Percentiles rank a stretch among this genome's conserved stretches.
Evolutionary conservation across 108 stramenopile genomes (phyloP).

Genomic region (Licmophora abbreviata): DNA sequence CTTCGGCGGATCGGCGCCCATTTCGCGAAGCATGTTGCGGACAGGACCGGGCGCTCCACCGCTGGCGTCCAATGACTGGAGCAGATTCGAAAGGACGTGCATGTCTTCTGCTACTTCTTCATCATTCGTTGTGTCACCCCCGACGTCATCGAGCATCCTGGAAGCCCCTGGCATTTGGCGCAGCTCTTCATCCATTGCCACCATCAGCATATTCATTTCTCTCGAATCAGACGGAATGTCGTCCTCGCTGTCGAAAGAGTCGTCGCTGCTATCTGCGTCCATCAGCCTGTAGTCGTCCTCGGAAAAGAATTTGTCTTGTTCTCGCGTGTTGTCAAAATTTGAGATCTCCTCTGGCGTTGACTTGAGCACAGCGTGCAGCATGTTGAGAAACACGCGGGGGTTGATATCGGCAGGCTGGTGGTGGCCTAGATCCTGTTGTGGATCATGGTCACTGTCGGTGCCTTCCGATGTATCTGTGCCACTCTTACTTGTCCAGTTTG

Average conservation of each 20-base stretch:
- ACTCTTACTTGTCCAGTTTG: not conserved
- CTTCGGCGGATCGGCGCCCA: constrained; percentile 43
- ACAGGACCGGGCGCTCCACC: constrained; percentile 50
- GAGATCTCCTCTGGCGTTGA: constrained; percentile 11
- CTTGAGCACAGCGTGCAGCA: constrained; percentile 40
- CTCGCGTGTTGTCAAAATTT: not conserved
- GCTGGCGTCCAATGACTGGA: constrained; percentile 55
- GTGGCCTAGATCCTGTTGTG: constrained; percentile 7
- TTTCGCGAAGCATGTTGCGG: constrained; percentile 47
- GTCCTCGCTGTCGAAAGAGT: constrained; percentile 26
- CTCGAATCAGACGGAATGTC: constrained; percentile 9
- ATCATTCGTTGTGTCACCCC: constrained; percentile 6
- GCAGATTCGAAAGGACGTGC: constrained; percentile 44
- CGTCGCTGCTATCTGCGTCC: constrained; percentile 20
- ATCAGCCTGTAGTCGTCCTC: constrained; percentile 29
- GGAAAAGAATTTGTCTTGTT: constrained; percentile 20
- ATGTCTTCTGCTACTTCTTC: constrained; percentile 22
- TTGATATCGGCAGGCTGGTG: constrained; percentile 24
- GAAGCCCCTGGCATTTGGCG: constrained; percentile 9
- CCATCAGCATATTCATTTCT: constrained; percentile 18
- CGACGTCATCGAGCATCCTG: constrained; percentile 5
- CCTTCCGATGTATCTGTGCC: too few species aligned
- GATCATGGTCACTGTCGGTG: constrained; percentile 1
- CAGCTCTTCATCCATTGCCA: constrained; percentile 44
- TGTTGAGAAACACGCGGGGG: constrained; percentile 50